Percentiles rank a stretch among this genome's conserved stretches.
Evolutionary conservation across 2,329 filamentous ascomycete species (phyloP).

Genomic region (Arthrinium puccinioides): DNA sequence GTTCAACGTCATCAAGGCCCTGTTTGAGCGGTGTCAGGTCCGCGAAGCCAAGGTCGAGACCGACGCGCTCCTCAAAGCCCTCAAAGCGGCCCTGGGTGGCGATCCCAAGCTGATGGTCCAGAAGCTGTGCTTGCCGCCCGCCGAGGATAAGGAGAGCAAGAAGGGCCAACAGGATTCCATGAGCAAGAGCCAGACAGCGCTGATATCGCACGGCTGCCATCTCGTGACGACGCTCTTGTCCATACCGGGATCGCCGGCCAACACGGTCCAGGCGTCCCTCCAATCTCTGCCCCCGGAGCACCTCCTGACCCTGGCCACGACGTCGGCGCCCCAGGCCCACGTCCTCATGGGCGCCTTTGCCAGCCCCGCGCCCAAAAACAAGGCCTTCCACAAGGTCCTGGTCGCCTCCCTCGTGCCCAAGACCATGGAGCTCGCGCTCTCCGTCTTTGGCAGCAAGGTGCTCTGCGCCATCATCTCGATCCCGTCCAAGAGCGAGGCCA

Average conservation of each 20-base stretch:
- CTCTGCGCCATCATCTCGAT: conserved; percentile 40
- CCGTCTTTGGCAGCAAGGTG: conserved; percentile 44
- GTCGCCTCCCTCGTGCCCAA: conserved; percentile 40
- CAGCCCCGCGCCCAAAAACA: conserved; percentile 38
- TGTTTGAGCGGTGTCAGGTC: conserved; percentile 76
- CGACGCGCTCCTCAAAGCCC: conserved; percentile 36
- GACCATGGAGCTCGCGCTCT: conserved; percentile 36
- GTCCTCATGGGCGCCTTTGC: conserved; percentile 44
- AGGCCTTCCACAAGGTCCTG: conserved; percentile 49
- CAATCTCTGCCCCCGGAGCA: conserved; percentile 48
- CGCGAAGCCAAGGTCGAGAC: conserved; percentile 52
- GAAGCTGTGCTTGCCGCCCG: conserved; percentile 40
- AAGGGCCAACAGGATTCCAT: conserved; percentile 27
- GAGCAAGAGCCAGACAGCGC: conserved; percentile 49
- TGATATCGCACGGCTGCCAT: conserved; percentile 67
- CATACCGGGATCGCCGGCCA: conserved; percentile 60
- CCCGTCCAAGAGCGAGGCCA: conserved; percentile 40
- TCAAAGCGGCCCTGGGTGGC: conserved; percentile 40
- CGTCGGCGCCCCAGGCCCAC: conserved; percentile 40
- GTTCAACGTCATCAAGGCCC: conserved; percentile 69
- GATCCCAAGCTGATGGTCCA: conserved; percentile 40
- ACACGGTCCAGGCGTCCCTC: conserved; percentile 67
- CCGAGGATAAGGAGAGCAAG: conserved; percentile 21
- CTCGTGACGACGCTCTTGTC: conserved; percentile 74
- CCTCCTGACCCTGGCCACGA: conserved; percentile 57